phyloP scores from a whole-genome alignment of 2,329 filamentous ascomycete species.

The Ophiostoma sp. region DNA sequence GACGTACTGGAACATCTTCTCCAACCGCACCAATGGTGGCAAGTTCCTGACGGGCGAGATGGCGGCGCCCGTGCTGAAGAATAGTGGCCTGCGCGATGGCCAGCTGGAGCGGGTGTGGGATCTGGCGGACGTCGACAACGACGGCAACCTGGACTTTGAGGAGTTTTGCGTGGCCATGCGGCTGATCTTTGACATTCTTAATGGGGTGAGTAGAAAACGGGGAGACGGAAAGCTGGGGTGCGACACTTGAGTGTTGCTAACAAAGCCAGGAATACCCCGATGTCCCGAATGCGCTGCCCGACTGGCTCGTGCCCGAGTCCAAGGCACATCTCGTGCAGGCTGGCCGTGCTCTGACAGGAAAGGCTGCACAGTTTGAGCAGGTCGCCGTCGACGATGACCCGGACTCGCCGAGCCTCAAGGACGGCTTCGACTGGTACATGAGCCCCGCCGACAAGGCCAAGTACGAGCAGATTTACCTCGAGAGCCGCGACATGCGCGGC shows the following conservation, averaged over 20 bases:
- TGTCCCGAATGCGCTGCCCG: conserved; percentile 81
- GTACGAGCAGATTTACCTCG: conserved; percentile 96
- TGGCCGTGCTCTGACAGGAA: conserved; percentile 73
- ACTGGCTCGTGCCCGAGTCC: conserved; percentile 96
- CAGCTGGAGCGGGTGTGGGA: conserved; percentile 99
- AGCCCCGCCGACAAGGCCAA: conserved; percentile 84
- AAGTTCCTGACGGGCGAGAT: conserved; percentile 62
- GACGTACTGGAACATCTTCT: conserved; percentile 67
- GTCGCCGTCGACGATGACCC: conserved; percentile 70
- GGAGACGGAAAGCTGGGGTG: background rate
- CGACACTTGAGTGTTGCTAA: background rate
- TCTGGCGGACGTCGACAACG: conserved; percentile 92
- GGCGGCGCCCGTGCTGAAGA: conserved; percentile 63
- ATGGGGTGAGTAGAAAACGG: conserved; percentile 65
- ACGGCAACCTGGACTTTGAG: conserved; percentile 97
- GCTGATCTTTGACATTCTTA: conserved; percentile 94
- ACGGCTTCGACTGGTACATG: conserved; percentile 99
- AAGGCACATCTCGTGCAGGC: conserved; percentile 90
- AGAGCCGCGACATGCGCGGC: conserved; percentile 83
- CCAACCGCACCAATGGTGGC: conserved; percentile 58
- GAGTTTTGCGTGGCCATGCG: conserved; percentile 99
- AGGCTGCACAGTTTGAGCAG: conserved; percentile 79
- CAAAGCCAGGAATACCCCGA: conserved; percentile 74
- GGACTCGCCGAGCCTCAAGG: conserved; percentile 81
- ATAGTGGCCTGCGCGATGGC: conserved; percentile 62